phyloP scores from a whole-genome alignment of 2,329 filamentous ascomycete species.

The Chaetomiaceae sp. region DNA sequence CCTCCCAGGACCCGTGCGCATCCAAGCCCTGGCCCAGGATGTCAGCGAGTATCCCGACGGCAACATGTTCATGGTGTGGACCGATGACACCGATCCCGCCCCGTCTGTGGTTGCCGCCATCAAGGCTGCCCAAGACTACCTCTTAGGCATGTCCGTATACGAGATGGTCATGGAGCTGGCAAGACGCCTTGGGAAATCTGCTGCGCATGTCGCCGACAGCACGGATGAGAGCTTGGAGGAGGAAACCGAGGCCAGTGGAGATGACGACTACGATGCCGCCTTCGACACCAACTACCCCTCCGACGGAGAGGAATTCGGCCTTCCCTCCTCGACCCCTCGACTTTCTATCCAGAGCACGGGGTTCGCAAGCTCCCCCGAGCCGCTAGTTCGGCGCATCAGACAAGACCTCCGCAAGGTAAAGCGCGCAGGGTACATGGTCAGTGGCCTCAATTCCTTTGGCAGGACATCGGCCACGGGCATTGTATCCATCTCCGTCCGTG shows the following conservation, averaged over 20 bases:
- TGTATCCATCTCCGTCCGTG: constrained; percentile 64
- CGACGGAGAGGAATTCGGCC: constrained; percentile 24
- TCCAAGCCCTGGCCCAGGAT: constrained; percentile 36
- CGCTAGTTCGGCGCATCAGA: constrained; percentile 39
- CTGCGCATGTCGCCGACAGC: constrained; percentile 17
- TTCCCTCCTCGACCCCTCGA: constrained; percentile 18
- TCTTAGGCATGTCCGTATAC: constrained; percentile 40
- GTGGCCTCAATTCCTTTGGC: constrained; percentile 49
- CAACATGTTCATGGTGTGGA: constrained; percentile 41
- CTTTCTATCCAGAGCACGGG: too few relatives aligned
- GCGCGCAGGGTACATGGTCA: constrained; percentile 64
- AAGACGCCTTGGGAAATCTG: constrained; percentile 28
- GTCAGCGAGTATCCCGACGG: constrained; percentile 36
- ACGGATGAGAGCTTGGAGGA: constrained; percentile 22
- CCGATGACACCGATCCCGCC: constrained; percentile 35
- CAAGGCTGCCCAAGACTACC: constrained; percentile 39
- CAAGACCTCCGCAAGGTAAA: constrained; percentile 58
- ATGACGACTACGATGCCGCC: constrained; percentile 29
- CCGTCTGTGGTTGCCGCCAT: constrained; percentile 34
- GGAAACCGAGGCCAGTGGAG: constrained; percentile 24
- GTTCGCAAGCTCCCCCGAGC: not conserved
- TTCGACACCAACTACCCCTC: constrained; percentile 29
- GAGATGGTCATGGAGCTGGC: constrained; percentile 46
- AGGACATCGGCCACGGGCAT: constrained; percentile 39
- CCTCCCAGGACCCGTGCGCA: constrained; percentile 29